These are phyloP conservation scores for Myxozyma geophila DNA, from an alignment of 805 yeast species.

Conservation along the genomic window DNA sequence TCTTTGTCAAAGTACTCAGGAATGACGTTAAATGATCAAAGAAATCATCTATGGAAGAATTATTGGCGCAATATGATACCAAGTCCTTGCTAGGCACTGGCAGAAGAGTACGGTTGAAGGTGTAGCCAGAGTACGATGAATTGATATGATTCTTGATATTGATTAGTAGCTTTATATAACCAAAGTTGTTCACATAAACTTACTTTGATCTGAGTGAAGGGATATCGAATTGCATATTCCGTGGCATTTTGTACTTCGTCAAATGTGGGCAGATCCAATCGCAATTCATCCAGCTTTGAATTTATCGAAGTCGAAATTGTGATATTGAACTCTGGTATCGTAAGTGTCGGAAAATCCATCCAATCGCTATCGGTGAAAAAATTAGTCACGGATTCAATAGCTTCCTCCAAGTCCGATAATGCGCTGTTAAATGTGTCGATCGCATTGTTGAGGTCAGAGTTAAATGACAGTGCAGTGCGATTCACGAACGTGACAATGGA, in stretches of 20 bases:
- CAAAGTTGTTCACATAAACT: not conserved
- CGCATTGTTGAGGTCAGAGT: slow-evolving; percentile 68
- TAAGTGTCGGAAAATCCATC: slow-evolving; percentile 44
- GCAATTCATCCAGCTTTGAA: slow-evolving; percentile 56
- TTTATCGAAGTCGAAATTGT: slow-evolving; percentile 70
- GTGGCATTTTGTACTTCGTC: slow-evolving; percentile 65
- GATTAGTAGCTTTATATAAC: not conserved
- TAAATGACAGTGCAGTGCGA: slow-evolving; percentile 57
- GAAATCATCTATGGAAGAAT: slow-evolving; percentile 48
- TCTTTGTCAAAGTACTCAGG: slow-evolving; percentile 48
- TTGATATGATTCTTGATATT: slow-evolving; percentile 9
- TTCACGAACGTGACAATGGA: slow-evolving; percentile 64
- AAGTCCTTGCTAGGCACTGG: slow-evolving; percentile 50
- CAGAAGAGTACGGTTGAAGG: slow-evolving; percentile 46
- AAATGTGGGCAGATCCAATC: slow-evolving; percentile 65
- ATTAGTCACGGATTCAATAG: slow-evolving; percentile 57
- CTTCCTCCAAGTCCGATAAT: slow-evolving; percentile 59
- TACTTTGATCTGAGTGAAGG: slow-evolving; percentile 56
- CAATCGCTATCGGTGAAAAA: slow-evolving; percentile 57
- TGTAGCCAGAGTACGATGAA: slow-evolving; percentile 27
- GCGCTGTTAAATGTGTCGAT: slow-evolving; percentile 62
- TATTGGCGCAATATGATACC: slow-evolving; percentile 47
- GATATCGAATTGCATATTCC: slow-evolving; percentile 56
- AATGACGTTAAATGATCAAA: slow-evolving; percentile 44
- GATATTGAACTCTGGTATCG: slow-evolving; percentile 59